A percentile compares a stretch with the other conserved stretches of the same genome.
Conservation (phyloP, 768 basidiomycete genomes). For the Russula vinacea region DNA sequence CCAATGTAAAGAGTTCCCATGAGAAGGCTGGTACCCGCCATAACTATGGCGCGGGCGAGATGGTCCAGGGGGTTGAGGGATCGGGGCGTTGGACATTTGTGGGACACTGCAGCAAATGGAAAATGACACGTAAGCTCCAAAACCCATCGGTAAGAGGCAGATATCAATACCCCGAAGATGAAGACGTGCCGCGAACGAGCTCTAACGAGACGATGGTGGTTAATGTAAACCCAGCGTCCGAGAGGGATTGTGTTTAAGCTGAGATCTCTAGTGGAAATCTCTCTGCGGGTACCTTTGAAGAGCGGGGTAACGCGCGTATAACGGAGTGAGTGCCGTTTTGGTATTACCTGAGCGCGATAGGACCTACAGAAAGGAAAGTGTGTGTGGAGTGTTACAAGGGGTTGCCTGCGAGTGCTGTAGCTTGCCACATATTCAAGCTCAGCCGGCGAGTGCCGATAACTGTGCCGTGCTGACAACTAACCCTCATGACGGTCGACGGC, state of each 20-base stretch:
- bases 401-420: neutral
- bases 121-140: conserved; percentile 17
- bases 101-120: conserved; percentile 20
- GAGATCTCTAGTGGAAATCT: conserved; percentile 1
- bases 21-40: conserved; percentile 51
- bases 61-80: conserved; percentile 50
- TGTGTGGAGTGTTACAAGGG: conserved; percentile 6
- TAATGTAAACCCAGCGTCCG: conserved; percentile 1
- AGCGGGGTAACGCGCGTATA: neutral
- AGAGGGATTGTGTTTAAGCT: neutral
- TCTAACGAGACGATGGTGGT: neutral
- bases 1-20: conserved; percentile 38
- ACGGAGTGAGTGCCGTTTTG: neutral
- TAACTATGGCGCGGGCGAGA: conserved; percentile 45
- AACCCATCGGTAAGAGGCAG: neutral
- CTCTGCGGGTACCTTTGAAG: neutral
- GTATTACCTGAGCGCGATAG: conserved; percentile 14
- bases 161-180: neutral
- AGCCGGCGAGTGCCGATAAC: conserved; percentile 6
- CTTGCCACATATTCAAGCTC: conserved; percentile 21
- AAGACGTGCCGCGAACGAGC: conserved; percentile 13
- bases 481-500: neutral
- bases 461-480: neutral
- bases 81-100: conserved; percentile 35
- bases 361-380: conserved; percentile 6